Percentiles rank a stretch among this genome's conserved stretches.
phyloP scores from a whole-genome alignment of 371 early-diverging fungal species.

The Mucor mucedo region DNA sequence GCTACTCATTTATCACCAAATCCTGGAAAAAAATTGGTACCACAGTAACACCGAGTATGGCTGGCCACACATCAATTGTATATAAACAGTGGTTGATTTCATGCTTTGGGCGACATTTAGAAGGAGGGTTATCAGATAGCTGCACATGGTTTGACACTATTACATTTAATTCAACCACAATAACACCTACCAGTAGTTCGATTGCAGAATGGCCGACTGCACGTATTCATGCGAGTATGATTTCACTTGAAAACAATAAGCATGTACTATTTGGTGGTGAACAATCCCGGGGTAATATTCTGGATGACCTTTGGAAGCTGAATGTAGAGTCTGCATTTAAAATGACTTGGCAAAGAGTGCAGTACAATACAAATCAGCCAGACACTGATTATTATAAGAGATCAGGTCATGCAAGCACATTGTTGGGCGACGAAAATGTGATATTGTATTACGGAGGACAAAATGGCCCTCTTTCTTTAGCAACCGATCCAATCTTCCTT shows the following conservation, averaged over 20 bases:
- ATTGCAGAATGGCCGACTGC: slow-evolving; percentile 15
- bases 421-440: slow-evolving; percentile 1
- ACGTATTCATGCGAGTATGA: slow-evolving; percentile 26
- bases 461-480: background rate
- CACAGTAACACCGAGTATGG: background rate
- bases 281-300: background rate
- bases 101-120: slow-evolving; percentile 27
- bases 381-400: slow-evolving; percentile 2
- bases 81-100: slow-evolving; percentile 30
- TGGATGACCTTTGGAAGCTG: slow-evolving; percentile 33
- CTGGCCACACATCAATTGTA: slow-evolving; percentile 27
- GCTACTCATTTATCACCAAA: slow-evolving; percentile 5
- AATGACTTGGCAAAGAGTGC: slow-evolving; percentile 25
- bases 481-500: slow-evolving; percentile 16
- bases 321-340: slow-evolving; percentile 9
- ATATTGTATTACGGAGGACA: slow-evolving; percentile 27
- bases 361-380: background rate
- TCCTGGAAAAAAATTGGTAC: background rate
- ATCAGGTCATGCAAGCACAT: slow-evolving; percentile 24
- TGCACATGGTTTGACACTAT: slow-evolving; percentile 23
- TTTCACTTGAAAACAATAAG: slow-evolving; percentile 1
- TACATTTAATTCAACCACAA: slow-evolving; percentile 1
- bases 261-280: slow-evolving; percentile 28
- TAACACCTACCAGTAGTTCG: background rate
- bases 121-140: background rate